phyloP scores from a whole-genome alignment of 2,329 filamentous ascomycete genomes.

The Karstenula rhodostoma region DNA sequence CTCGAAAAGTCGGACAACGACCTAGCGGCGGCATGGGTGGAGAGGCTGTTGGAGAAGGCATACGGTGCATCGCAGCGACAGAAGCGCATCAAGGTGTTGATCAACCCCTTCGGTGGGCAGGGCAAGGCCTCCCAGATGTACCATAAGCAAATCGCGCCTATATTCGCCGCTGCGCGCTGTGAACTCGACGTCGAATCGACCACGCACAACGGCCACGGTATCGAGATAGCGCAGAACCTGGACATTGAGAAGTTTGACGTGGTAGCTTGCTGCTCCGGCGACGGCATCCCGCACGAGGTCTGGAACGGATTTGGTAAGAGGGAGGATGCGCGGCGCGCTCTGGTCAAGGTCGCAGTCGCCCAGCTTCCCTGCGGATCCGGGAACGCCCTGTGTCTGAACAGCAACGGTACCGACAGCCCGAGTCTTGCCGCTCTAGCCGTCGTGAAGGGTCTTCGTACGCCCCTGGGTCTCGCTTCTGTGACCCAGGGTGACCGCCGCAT shows the following conservation, averaged over 20 bases:
- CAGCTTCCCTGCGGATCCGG: conserved; percentile 93
- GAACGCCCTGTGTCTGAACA: conserved; percentile 91
- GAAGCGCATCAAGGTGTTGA: conserved; percentile 84
- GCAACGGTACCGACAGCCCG: conserved; percentile 80
- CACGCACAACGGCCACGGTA: conserved; percentile 76
- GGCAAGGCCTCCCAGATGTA: conserved; percentile 79
- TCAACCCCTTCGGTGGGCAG: conserved; percentile 91
- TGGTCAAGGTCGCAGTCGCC: conserved; percentile 79
- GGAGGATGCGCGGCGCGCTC: conserved; percentile 74
- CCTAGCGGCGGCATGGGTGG: conserved; percentile 68
- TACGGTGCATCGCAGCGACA: conserved; percentile 73
- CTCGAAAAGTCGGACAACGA: conserved; percentile 61
- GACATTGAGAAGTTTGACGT: conserved; percentile 85
- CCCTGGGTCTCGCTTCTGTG: conserved; percentile 85
- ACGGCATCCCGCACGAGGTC: conserved; percentile 90
- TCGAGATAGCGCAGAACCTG: conserved; percentile 76
- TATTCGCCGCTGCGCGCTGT: conserved; percentile 84
- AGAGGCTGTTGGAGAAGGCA: conserved; percentile 70
- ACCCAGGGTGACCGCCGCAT: conserved; percentile 79
- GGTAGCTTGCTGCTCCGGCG: conserved; percentile 87
- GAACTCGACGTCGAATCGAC: conserved; percentile 77
- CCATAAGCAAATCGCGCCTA: conserved; percentile 76
- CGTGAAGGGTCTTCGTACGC: conserved; percentile 85
- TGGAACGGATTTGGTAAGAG: conserved; percentile 90
- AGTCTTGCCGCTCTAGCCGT: conserved; percentile 81